Percentiles rank a stretch among this genome's conserved stretches.
Evolutionary conservation across 192 early-diverging fungal species (phyloP).

Genomic region (Rhizophlyctis rosea): DNA sequence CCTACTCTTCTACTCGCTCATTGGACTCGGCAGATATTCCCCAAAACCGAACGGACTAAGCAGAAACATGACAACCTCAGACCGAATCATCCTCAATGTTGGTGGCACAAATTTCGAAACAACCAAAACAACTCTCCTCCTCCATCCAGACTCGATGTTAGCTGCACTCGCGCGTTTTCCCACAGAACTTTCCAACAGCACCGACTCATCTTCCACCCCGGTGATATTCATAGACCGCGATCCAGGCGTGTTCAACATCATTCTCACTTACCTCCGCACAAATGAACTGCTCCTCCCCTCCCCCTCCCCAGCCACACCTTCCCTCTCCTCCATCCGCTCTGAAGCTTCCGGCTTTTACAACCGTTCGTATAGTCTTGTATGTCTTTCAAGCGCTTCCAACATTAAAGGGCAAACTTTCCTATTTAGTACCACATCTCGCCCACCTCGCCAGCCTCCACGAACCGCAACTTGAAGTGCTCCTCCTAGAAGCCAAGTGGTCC

Average conservation of each 20-base stretch:
- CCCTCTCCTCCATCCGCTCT: no score
- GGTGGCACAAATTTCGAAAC: not conserved
- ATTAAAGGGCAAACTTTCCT: no score
- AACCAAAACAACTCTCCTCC: not conserved
- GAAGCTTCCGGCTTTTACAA: no score
- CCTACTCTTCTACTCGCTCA: no score
- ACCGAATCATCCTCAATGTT: not conserved
- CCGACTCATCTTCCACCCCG: not conserved
- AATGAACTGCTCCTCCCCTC: not conserved
- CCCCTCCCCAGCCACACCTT: not conserved
- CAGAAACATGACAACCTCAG: no score
- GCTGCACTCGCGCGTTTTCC: not conserved
- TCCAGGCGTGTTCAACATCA: not conserved
- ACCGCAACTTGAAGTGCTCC: not conserved
- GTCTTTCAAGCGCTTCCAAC: no score
- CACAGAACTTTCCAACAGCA: not conserved
- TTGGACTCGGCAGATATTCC: no score
- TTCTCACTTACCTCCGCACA: conserved; percentile 1
- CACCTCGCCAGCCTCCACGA: no score
- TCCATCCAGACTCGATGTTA: not conserved
- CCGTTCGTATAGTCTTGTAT: no score
- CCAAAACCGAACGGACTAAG: no score
- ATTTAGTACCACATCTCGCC: no score
- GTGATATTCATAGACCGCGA: not conserved
- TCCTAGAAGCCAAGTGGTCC: not conserved